Evolutionary conservation across 306 rosid species (phyloP).

Genomic region (Pachyrhizus erosus): DNA sequence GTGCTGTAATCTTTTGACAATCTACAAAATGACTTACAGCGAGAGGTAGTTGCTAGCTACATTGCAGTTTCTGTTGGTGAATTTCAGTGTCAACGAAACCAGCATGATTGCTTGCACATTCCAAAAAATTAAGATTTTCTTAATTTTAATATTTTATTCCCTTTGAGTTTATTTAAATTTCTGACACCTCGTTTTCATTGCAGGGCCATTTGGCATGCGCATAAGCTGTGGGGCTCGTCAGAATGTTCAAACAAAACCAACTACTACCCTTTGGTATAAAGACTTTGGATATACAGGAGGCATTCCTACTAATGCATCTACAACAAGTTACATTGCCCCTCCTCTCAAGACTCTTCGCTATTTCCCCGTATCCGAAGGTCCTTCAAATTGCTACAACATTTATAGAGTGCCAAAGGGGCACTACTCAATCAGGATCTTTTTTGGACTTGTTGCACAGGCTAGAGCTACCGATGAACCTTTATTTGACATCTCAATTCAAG

Average conservation of each 20-base stretch:
- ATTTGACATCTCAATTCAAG: conserved; percentile 88
- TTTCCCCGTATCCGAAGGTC: conserved; percentile 83
- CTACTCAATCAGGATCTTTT: conserved; percentile 82
- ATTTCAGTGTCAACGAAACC: conserved; percentile 11
- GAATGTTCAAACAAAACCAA: conserved; percentile 71
- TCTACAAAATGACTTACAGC: background rate
- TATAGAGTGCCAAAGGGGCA: conserved; percentile 80
- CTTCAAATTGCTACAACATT: conserved; percentile 86
- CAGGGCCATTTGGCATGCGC: conserved; percentile 88
- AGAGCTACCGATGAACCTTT: conserved; percentile 73
- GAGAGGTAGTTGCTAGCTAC: conserved; percentile 10
- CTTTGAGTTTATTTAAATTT: conserved; percentile 21
- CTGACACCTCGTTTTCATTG: conserved; percentile 35
- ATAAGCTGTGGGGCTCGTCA: conserved; percentile 89
- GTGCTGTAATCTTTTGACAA: background rate
- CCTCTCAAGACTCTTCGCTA: conserved; percentile 79
- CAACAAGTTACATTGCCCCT: conserved; percentile 71
- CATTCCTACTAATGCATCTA: conserved; percentile 74
- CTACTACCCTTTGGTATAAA: conserved; percentile 81
- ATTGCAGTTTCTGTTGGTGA: conserved; percentile 17
- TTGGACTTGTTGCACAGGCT: conserved; percentile 64
- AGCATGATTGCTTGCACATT: conserved; percentile 3
- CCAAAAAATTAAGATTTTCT: conserved; percentile 8
- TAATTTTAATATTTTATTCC: conserved; percentile 22
- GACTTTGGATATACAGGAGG: conserved; percentile 97